Evolutionary conservation across 2,329 filamentous ascomycete genomes (phyloP).

Genomic region (Diplodia mutila): DNA sequence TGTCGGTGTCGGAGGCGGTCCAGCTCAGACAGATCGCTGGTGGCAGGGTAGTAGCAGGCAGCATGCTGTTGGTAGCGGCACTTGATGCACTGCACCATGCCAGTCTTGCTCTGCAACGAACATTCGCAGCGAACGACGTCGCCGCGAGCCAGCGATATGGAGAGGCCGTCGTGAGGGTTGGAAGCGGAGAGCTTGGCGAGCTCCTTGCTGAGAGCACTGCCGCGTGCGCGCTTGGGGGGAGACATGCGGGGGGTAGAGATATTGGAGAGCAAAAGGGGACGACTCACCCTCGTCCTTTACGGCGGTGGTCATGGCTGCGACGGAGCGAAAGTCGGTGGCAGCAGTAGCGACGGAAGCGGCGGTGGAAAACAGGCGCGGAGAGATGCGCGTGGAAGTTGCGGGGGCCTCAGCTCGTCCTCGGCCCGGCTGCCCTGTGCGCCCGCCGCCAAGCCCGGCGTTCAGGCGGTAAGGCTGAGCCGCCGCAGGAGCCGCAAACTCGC

Average conservation of each 20-base stretch:
- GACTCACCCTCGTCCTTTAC: conserved; percentile 44
- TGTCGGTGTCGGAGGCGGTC: not conserved
- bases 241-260: conserved; percentile 18
- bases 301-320: conserved; percentile 38
- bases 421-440: not conserved
- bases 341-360: conserved; percentile 22
- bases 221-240: conserved; percentile 2
- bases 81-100: conserved; percentile 4
- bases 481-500: not conserved
- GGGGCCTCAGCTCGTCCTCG: conserved; percentile 1
- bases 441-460: conserved; percentile 14
- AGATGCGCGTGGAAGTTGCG: conserved; percentile 23
- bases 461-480: conserved; percentile 8
- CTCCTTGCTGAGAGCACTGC: conserved; percentile 1
- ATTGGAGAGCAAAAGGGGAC: conserved; percentile 16
- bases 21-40: not conserved
- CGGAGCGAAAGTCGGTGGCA: conserved; percentile 24
- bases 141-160: not conserved
- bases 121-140: conserved; percentile 29
- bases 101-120: conserved; percentile 20
- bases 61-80: conserved; percentile 12
- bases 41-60: conserved; percentile 8
- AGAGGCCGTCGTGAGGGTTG: conserved; percentile 22
- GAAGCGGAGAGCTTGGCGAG: conserved; percentile 29
- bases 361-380: conserved; percentile 21